These are phyloP conservation scores for Misopates orontium DNA, from an alignment of 257 asterid genomes.

Conservation along the genomic window DNA sequence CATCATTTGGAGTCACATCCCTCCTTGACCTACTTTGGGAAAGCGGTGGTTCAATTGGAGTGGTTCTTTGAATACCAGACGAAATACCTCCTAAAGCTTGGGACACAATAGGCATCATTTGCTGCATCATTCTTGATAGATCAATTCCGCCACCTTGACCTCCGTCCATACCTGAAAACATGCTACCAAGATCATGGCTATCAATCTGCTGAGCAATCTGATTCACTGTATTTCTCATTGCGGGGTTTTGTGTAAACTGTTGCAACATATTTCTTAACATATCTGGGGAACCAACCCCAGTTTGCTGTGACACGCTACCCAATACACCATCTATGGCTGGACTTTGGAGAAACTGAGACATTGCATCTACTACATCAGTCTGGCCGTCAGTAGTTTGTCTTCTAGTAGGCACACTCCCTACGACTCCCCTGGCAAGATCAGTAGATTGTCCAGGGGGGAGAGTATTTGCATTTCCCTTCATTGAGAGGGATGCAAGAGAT, in stretches of 20 bases:
- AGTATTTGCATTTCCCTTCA: constrained; percentile 35
- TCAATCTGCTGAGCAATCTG: constrained; percentile 94
- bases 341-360: constrained; percentile 73
- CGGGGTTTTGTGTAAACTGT: constrained; percentile 80
- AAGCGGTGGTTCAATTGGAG: constrained; percentile 32
- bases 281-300: constrained; percentile 89
- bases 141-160: constrained; percentile 78
- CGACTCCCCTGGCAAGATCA: constrained; percentile 32
- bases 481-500: constrained; percentile 60
- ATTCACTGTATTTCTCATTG: constrained; percentile 79
- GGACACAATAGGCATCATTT: constrained; percentile 96
- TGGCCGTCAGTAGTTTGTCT: constrained; percentile 40
- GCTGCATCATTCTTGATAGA: constrained; percentile 88
- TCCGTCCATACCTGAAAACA: constrained; percentile 67
- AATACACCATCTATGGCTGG: constrained; percentile 76
- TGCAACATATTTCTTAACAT: constrained; percentile 79
- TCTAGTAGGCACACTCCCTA: constrained; percentile 31
- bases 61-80: constrained; percentile 37
- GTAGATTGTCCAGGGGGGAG: constrained; percentile 34
- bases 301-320: constrained; percentile 88
- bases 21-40: constrained; percentile 36
- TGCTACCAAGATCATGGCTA: constrained; percentile 66
- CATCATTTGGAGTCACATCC: constrained; percentile 30
- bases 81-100: constrained; percentile 78
- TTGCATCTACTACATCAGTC: constrained; percentile 55